Evolutionary conservation across 805 yeast species (phyloP).

Genomic region (Tetrapisispora fleetii): DNA sequence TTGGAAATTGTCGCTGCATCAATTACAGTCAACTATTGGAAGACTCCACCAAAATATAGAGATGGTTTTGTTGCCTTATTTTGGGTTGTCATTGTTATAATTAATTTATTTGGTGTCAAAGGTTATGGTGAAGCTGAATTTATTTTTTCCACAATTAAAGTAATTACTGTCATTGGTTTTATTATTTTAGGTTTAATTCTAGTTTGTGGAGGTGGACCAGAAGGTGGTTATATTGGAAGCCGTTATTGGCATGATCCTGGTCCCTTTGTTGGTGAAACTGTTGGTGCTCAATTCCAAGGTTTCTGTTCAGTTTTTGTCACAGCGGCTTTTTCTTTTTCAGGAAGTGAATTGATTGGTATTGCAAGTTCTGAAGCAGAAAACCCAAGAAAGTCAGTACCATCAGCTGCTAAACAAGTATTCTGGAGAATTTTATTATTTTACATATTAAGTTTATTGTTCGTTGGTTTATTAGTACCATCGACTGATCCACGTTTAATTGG

Average conservation of each 20-base stretch:
- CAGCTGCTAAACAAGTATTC: constrained; percentile 45
- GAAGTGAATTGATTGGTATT: constrained; percentile 43
- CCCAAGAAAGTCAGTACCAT: constrained; percentile 40
- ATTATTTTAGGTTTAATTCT: constrained; percentile 41
- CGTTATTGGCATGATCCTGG: constrained; percentile 48
- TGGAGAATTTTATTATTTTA: constrained; percentile 46
- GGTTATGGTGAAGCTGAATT: constrained; percentile 45
- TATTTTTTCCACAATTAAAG: constrained; percentile 35
- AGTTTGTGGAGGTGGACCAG: constrained; percentile 38
- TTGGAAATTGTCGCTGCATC: constrained; percentile 46
- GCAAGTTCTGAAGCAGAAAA: constrained; percentile 41
- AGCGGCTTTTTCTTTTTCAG: constrained; percentile 56
- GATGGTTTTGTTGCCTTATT: constrained; percentile 43
- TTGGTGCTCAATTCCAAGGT: constrained; percentile 41
- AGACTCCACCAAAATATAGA: constrained; percentile 35
- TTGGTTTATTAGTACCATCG: constrained; percentile 41
- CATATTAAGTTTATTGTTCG: constrained; percentile 34
- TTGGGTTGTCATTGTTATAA: constrained; percentile 37
- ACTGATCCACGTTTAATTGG: constrained; percentile 36
- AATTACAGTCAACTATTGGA: constrained; percentile 45
- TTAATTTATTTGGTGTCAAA: constrained; percentile 45
- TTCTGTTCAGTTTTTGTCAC: constrained; percentile 64
- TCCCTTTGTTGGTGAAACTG: constrained; percentile 41
- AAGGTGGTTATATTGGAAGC: constrained; percentile 36
- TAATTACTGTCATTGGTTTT: constrained; percentile 40